Evolutionary conservation across 2,329 filamentous ascomycete species (phyloP).

Genomic region (Xylaria digitata): DNA sequence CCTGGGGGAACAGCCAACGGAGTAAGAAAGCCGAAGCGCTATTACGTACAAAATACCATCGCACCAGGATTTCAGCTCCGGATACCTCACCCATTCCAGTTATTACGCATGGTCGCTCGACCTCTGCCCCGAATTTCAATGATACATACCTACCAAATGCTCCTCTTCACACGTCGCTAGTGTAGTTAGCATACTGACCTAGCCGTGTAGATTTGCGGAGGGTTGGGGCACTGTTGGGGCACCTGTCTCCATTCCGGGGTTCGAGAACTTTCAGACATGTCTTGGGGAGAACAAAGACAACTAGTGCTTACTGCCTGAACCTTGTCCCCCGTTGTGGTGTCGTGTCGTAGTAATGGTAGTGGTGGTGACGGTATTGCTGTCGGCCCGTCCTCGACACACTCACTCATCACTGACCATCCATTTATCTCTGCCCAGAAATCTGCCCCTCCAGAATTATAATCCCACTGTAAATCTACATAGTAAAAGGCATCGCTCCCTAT

Average conservation of each 20-base stretch:
- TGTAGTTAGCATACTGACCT: no score
- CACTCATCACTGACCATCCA: no score
- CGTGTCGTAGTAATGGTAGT: no score
- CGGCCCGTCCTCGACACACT: not conserved
- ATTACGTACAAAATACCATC: constrained; percentile 34
- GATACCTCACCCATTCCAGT: constrained; percentile 9
- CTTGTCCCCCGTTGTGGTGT: not conserved
- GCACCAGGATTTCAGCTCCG: constrained; percentile 4
- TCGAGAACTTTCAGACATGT: constrained; percentile 13
- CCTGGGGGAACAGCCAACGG: constrained; percentile 7
- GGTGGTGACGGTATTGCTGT: not conserved
- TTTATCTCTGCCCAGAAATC: no score
- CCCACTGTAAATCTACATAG: no score
- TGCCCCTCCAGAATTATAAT: no score
- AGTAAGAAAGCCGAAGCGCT: constrained; percentile 26
- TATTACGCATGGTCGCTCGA: not conserved
- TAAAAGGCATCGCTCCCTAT: no score
- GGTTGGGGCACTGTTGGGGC: not conserved
- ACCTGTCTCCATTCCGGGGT: constrained; percentile 19
- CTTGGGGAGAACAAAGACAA: not conserved
- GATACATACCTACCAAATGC: no score
- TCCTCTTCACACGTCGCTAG: no score
- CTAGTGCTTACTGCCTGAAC: constrained; percentile 21
- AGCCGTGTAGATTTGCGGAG: constrained; percentile 16
- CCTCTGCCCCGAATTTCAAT: no score